phyloP scores from a whole-genome alignment of 1,139 yeast genomes.

The Kazachstania sp. region DNA sequence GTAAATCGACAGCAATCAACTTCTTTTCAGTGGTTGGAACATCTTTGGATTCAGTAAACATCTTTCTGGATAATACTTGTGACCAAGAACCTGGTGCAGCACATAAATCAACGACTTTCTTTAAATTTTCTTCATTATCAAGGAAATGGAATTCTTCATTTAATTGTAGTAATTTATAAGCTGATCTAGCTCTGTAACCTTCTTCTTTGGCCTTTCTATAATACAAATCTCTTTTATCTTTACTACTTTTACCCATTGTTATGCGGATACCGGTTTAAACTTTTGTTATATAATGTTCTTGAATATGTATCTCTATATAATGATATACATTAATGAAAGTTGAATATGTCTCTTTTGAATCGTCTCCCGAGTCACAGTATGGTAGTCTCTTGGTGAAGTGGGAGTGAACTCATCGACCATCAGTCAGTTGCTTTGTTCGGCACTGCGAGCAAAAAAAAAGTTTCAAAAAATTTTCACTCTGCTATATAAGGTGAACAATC shows the following conservation, averaged over 20 bases:
- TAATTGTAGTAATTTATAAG: slow-evolving; percentile 89
- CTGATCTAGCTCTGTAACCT: slow-evolving; percentile 98
- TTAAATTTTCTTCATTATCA: slow-evolving; percentile 93
- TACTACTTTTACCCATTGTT: slow-evolving; percentile 84
- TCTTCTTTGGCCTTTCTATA: slow-evolving; percentile 93
- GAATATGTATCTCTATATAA: neutral
- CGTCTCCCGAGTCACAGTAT: no score
- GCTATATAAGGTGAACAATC: no score
- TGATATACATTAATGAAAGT: no score
- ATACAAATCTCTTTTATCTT: slow-evolving; percentile 98
- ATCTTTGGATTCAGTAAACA: slow-evolving; percentile 87
- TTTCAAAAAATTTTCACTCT: no score
- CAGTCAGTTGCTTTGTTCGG: no score
- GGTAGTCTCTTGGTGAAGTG: no score
- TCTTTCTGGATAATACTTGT: slow-evolving; percentile 90
- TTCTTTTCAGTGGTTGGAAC: no score
- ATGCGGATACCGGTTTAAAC: no score
- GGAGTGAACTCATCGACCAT: no score
- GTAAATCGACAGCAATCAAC: slow-evolving; percentile 98
- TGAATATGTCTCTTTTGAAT: no score
- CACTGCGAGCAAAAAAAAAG: no score
- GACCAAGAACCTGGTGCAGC: slow-evolving; percentile 99
- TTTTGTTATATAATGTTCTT: neutral
- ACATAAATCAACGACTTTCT: slow-evolving; percentile 94
- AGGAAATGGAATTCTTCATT: slow-evolving; percentile 92